Evolutionary conservation across 179 eudicot species (phyloP).

Genomic region (Spinacia oleracea): DNA sequence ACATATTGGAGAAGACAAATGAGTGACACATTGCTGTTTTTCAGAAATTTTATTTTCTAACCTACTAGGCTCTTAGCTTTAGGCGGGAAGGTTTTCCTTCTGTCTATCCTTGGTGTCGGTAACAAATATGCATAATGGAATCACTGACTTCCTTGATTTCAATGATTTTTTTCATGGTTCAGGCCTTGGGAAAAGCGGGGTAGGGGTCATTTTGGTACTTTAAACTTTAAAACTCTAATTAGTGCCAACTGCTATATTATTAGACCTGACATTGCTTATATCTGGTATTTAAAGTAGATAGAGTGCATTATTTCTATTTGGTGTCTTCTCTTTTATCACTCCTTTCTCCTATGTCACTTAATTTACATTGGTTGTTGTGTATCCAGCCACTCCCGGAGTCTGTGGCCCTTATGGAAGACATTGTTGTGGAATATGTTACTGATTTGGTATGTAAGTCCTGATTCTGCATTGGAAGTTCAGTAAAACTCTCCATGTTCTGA

Average conservation of each 20-base stretch:
- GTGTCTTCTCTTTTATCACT: neutral
- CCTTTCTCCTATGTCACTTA: neutral
- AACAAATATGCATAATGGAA: neutral
- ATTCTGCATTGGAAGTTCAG: neutral
- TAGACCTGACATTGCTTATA: neutral
- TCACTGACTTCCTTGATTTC: neutral
- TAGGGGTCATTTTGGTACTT: neutral
- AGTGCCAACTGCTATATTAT: neutral
- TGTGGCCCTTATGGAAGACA: conserved; percentile 90
- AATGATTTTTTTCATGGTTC: neutral
- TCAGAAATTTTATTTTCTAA: neutral
- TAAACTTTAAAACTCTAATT: too few relatives aligned
- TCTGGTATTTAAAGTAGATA: neutral
- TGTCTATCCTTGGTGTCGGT: neutral
- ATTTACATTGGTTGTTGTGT: conserved; percentile 21
- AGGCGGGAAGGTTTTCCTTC: neutral
- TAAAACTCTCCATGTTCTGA: neutral
- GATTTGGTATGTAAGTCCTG: conserved; percentile 61
- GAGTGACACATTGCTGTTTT: neutral
- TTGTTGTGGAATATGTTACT: conserved; percentile 92
- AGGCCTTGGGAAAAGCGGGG: neutral
- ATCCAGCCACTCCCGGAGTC: conserved; percentile 94
- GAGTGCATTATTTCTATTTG: neutral
- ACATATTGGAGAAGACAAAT: neutral
- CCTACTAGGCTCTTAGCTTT: neutral